Base-by-base conservation (phyloP, 495 filamentous ascomycete genomes). In the Bombardia bombarda region DNA sequence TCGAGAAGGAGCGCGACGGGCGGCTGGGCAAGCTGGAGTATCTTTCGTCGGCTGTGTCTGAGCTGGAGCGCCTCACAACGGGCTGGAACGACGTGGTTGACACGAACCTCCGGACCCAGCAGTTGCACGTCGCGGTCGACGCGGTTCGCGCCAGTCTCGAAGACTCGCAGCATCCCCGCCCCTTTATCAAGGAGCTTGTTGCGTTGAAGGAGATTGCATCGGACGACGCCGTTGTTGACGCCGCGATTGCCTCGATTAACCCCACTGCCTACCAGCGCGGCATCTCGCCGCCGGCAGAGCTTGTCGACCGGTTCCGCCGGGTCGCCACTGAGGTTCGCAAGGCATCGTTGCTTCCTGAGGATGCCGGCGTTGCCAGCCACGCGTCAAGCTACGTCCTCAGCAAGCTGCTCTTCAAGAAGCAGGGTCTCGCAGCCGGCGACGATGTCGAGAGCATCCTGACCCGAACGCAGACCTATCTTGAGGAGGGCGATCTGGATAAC, bases 261-360 rank as follows among this genome's bases (percentile, higher is more conserved):
- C 92, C 92, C 6, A 73, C 76, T 10, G 88, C 93, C 25, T 98
- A 98, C 67, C 90, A 96, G 70, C 80, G 81, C 36, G 92, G 92
- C 47, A 81, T 98, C 44, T 79, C 89, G 19, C 88, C 86, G 2
- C 67, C 82, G 0, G 68, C 85, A 4, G 83, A 90, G 61, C 82
- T 98, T 16, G 81, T 97, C 43, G 92, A 96, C 62, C 84, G 90
- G 40, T 98, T 98, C 81, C 84, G 92, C 32, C 82, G 87, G 26
- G 90, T 98, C n/a, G 85, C 90, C 8, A 68, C 70, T 43, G 93
- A 97, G 68, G 92, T 97, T 16, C 79, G 93, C 50, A 97, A 97
- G 73, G 90, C 92, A 17, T 82, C 82, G 34, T 73, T 97, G 17
- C 71, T 98, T 12, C 92, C 92, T 16, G 88, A 93, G 39, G 82